phyloP scores from a whole-genome alignment of 202 grass and related monocot genomes.

The Setaria viridis region DNA sequence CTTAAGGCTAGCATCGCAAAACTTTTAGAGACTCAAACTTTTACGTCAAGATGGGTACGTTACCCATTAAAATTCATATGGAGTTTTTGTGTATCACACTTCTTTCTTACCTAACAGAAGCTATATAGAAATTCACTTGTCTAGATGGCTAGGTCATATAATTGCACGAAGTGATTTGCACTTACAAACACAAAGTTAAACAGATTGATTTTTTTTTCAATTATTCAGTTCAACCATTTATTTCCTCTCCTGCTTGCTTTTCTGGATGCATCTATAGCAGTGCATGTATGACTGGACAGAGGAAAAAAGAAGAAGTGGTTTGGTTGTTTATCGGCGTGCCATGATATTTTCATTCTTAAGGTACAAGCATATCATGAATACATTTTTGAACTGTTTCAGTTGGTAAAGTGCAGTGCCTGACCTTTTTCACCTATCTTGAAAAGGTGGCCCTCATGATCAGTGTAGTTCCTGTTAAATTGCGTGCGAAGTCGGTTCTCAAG shows the following conservation, averaged over 20 bases:
- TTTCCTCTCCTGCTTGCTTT: not conserved
- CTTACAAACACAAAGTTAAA: not conserved
- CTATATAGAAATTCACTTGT: not conserved
- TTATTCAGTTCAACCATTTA: not conserved
- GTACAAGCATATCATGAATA: too few relatives aligned
- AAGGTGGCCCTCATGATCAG: not conserved
- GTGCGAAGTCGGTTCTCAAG: constrained; percentile 3
- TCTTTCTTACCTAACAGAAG: not conserved
- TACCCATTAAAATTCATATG: not conserved
- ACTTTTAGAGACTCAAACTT: not conserved
- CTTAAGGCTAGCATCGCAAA: not conserved
- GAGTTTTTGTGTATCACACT: not conserved
- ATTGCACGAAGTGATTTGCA: not conserved
- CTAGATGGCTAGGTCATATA: not conserved
- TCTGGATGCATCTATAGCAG: not conserved
- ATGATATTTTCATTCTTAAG: too few relatives aligned
- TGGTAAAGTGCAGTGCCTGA: too few relatives aligned
- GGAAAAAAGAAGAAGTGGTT: too few relatives aligned
- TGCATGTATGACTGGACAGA: not conserved
- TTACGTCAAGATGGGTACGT: not conserved
- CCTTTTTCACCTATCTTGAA: not conserved
- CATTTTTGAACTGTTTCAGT: not conserved
- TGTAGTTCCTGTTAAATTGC: not conserved
- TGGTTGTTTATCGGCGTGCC: too few relatives aligned
- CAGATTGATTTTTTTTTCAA: not conserved